Conservation (phyloP, 768 basidiomycete species). For the Favolaschia claudopus region DNA sequence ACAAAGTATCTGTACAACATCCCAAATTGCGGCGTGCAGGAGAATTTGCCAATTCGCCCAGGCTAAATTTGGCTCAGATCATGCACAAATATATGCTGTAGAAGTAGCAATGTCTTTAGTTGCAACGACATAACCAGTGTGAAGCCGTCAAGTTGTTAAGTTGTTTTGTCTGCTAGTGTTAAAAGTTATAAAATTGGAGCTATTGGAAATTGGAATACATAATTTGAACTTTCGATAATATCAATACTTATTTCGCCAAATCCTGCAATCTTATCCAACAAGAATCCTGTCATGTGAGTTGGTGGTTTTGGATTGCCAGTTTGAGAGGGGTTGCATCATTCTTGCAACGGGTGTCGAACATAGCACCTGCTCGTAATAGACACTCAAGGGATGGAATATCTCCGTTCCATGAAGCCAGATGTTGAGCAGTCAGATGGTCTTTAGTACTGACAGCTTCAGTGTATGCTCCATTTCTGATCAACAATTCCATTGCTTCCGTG, state of each 20-base stretch:
- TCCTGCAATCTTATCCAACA: slow-evolving; percentile 6
- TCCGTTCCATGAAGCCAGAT: slow-evolving; percentile 22
- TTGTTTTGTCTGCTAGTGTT: too few relatives aligned
- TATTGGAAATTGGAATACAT: neutral
- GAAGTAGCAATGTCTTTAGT: too few relatives aligned
- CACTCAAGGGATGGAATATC: neutral
- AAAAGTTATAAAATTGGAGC: too few relatives aligned
- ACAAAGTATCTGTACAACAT: too few relatives aligned
- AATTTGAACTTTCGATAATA: neutral
- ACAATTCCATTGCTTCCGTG: neutral
- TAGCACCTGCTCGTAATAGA: slow-evolving; percentile 5
- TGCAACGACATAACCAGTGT: too few relatives aligned
- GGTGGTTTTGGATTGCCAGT: slow-evolving; percentile 12
- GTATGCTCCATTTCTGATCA: neutral
- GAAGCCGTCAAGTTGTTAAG: too few relatives aligned
- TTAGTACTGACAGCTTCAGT: neutral
- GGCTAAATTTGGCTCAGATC: too few relatives aligned
- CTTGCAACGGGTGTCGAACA: neutral
- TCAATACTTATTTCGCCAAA: too few relatives aligned
- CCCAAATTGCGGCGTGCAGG: too few relatives aligned
- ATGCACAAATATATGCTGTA: too few relatives aligned
- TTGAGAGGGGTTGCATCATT: neutral
- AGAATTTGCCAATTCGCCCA: too few relatives aligned
- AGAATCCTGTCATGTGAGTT: slow-evolving; percentile 1
- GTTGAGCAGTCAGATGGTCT: neutral